Percentiles rank a stretch among this genome's conserved stretches.
phyloP scores from a whole-genome alignment of 495 filamentous ascomycete genomes.

The Immersiella caudata region DNA sequence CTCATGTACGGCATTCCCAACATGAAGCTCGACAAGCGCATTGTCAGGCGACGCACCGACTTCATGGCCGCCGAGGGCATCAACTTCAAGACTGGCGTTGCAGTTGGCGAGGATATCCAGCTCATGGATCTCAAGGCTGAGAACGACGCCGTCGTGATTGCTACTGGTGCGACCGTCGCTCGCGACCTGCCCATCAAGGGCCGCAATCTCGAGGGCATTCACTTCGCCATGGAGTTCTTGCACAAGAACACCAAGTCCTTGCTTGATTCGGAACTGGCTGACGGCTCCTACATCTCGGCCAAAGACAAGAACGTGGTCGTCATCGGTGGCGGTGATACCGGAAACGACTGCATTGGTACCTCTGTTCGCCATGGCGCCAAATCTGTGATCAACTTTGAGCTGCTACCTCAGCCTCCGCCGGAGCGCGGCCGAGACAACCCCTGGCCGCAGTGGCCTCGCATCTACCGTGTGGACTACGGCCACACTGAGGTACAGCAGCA shows the following conservation, averaged over 20 bases:
- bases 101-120: slow-evolving; percentile 79
- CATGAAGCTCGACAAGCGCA: slow-evolving; percentile 99
- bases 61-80: slow-evolving; percentile 95
- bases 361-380: slow-evolving; percentile 97
- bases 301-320: slow-evolving; percentile 97
- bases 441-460: slow-evolving; percentile 98
- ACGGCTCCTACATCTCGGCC: slow-evolving; percentile 91
- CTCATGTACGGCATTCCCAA: slow-evolving; percentile 99
- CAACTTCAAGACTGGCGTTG: slow-evolving; percentile 74
- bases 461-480: slow-evolving; percentile 98
- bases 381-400: slow-evolving; percentile 96
- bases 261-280: slow-evolving; percentile 85
- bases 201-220: slow-evolving; percentile 89
- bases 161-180: slow-evolving; percentile 96
- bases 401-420: slow-evolving; percentile 90
- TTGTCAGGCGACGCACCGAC: slow-evolving; percentile 94
- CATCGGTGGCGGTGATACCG: slow-evolving; percentile 98
- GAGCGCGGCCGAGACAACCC: slow-evolving; percentile 97
- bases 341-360: slow-evolving; percentile 99
- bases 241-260: slow-evolving; percentile 99
- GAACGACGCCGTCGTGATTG: slow-evolving; percentile 88
- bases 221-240: slow-evolving; percentile 98
- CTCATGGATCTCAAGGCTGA: slow-evolving; percentile 73
- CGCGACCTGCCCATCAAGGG: slow-evolving; percentile 93
- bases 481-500: slow-evolving; percentile 97